Percentiles rank a stretch among this genome's conserved stretches.
Conservation (phyloP, 2,329 filamentous ascomycete species). For the Chlorencoelia australis region DNA sequence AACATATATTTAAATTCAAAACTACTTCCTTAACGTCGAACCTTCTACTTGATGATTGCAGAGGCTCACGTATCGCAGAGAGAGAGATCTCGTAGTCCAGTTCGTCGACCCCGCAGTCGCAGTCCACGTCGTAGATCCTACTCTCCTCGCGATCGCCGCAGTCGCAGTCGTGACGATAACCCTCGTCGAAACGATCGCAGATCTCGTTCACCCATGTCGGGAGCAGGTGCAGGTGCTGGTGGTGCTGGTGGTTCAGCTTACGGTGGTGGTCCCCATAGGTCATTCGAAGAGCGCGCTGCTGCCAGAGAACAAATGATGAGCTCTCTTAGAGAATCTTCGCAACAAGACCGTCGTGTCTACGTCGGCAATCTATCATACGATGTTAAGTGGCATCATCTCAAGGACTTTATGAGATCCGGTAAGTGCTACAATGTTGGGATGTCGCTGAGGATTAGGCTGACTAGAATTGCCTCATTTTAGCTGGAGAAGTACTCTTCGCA, state of each 20-base stretch:
- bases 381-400: constrained; percentile 99
- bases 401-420: constrained; percentile 99
- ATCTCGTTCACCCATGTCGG: constrained; percentile 82
- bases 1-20: neutral
- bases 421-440: constrained; percentile 32
- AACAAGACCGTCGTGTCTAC: constrained; percentile 98
- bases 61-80: constrained; percentile 46
- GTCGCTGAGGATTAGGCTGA: constrained; percentile 31
- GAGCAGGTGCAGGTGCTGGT: constrained; percentile 48
- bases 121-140: constrained; percentile 64
- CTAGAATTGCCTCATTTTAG: constrained; percentile 38
- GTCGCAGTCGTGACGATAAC: constrained; percentile 68
- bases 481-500: constrained; percentile 98
- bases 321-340: constrained; percentile 84
- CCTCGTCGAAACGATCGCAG: constrained; percentile 64
- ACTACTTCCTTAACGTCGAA: constrained; percentile 13
- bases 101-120: constrained; percentile 53
- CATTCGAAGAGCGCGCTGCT: constrained; percentile 71
- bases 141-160: constrained; percentile 69
- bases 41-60: constrained; percentile 14
- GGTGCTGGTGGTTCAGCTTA: constrained; percentile 59
- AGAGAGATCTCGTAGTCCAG: constrained; percentile 59
- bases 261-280: constrained; percentile 59
- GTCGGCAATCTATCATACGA: constrained; percentile 98
- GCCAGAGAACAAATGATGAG: constrained; percentile 95